Conservation (phyloP, 2,329 filamentous ascomycete genomes). For the Penicillium sp. region DNA sequence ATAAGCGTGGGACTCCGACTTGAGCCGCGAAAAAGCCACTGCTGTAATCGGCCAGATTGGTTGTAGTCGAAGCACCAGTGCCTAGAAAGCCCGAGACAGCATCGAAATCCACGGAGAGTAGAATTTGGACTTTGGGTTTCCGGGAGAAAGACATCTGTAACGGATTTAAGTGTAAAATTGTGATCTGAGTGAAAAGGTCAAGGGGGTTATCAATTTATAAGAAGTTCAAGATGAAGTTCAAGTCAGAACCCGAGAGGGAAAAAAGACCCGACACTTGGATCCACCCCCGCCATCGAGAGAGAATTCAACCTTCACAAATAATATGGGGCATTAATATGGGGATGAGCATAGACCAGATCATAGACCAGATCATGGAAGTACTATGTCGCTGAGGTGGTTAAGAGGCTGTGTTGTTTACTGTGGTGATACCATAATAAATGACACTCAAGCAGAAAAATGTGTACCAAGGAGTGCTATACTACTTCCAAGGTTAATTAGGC, state of each 20-base stretch:
- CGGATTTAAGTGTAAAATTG: neutral
- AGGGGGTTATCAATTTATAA: neutral
- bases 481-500: no score
- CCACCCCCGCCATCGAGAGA: slow-evolving; percentile 3
- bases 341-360: no score
- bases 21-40: slow-evolving; percentile 57
- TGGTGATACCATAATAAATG: no score
- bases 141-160: neutral
- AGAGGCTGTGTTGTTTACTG: no score
- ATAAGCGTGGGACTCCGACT: slow-evolving; percentile 57
- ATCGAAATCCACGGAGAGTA: slow-evolving; percentile 54
- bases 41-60: slow-evolving; percentile 58
- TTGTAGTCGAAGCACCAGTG: slow-evolving; percentile 51
- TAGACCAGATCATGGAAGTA: no score
- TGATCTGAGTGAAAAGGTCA: neutral
- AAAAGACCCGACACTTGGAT: slow-evolving; percentile 1
- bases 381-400: no score
- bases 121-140: slow-evolving; percentile 20
- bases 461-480: no score
- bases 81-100: slow-evolving; percentile 62
- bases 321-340: no score
- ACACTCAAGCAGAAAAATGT: no score
- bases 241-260: neutral
- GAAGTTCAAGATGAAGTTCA: neutral
- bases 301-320: neutral